phyloP scores from a whole-genome alignment of 2,329 filamentous ascomycete species.

The Reticulascus tulasneorum region DNA sequence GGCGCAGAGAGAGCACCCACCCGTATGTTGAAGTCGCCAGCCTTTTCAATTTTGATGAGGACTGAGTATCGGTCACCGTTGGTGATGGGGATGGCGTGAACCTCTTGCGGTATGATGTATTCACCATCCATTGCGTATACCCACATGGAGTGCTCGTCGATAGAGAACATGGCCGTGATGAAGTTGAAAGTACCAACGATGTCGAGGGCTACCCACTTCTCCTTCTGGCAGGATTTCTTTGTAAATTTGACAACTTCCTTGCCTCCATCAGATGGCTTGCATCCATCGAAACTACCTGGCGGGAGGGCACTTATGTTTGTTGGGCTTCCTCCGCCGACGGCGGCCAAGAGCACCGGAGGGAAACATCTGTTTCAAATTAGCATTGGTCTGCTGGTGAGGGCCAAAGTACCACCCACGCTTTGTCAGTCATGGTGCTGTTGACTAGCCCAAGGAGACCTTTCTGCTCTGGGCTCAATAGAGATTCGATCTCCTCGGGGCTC shows the following conservation, averaged over 20 bases:
- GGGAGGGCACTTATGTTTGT: conserved; percentile 35
- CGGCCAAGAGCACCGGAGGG: conserved; percentile 21
- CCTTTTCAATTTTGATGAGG: conserved; percentile 40
- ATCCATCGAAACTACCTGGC: conserved; percentile 39
- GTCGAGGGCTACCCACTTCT: conserved; percentile 52
- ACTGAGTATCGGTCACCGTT: conserved; percentile 54
- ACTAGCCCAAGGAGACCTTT: conserved; percentile 22
- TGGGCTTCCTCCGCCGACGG: conserved; percentile 31
- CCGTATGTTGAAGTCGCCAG: conserved; percentile 52
- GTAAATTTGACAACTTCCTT: conserved; percentile 34
- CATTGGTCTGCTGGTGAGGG: not conserved
- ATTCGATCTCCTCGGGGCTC: conserved; percentile 36
- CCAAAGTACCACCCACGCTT: conserved; percentile 25
- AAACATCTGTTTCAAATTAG: not conserved
- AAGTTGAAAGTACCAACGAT: conserved; percentile 50
- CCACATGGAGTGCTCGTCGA: conserved; percentile 51
- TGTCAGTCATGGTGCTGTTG: conserved; percentile 33
- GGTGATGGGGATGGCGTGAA: conserved; percentile 25
- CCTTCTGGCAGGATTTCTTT: conserved; percentile 25
- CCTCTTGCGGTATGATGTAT: conserved; percentile 47
- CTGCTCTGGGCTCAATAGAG: conserved; percentile 29
- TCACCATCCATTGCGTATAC: conserved; percentile 51
- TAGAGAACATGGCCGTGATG: conserved; percentile 39
- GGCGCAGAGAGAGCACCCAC: conserved; percentile 42
- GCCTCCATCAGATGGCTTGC: conserved; percentile 39